Conservation (phyloP, 805 yeast species). For the Starmerella cellae region DNA sequence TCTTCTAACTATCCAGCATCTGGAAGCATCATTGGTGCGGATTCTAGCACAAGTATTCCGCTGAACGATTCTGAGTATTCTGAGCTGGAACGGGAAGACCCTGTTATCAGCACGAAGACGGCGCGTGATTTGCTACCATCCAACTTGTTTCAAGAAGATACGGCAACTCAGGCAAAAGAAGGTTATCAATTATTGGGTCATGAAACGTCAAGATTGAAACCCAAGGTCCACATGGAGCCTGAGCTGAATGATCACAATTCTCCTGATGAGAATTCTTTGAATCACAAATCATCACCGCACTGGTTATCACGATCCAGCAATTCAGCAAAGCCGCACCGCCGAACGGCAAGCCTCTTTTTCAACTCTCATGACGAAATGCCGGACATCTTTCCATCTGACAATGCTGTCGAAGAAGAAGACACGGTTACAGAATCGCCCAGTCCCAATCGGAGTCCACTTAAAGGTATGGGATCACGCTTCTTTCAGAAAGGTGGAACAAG, state of each 20-base stretch:
- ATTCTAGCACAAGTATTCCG: too few species aligned
- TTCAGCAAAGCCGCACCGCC: constrained; percentile 1
- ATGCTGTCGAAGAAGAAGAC: background rate
- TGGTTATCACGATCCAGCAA: too few species aligned
- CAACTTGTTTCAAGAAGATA: constrained; percentile 12
- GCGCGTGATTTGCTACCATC: constrained; percentile 12
- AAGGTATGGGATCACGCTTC: constrained; percentile 7
- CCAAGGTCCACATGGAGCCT: too few species aligned
- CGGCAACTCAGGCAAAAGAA: too few species aligned
- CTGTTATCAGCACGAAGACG: constrained; percentile 4
- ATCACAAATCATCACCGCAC: too few species aligned
- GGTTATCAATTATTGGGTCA: background rate
- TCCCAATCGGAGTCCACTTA: constrained; percentile 5
- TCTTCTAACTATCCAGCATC: too few species aligned
- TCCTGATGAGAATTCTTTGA: too few species aligned
- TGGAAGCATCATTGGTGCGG: too few species aligned
- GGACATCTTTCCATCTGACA: background rate
- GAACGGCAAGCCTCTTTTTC: constrained; percentile 12
- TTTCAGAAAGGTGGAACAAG: constrained; percentile 4
- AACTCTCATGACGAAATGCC: constrained; percentile 4
- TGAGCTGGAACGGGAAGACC: background rate
- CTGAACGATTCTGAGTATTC: too few species aligned
- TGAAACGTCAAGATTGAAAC: too few species aligned
- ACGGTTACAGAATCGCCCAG: background rate
- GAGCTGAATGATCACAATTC: too few species aligned